Evolutionary conservation across 2,329 filamentous ascomycete genomes (phyloP).

Genomic region (Colletotrichum eleusines): DNA sequence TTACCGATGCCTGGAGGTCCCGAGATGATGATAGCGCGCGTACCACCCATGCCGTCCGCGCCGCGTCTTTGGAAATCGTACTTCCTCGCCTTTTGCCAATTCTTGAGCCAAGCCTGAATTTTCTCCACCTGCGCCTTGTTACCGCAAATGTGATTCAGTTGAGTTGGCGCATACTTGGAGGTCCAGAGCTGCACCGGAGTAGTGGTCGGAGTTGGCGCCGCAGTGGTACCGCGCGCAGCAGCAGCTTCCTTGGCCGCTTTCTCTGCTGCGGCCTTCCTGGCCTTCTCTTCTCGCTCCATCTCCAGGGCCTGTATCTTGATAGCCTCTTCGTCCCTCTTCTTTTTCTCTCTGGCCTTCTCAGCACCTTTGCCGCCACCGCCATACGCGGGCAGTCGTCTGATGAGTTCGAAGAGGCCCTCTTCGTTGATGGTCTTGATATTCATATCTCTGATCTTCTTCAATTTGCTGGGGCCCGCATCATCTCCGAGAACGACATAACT

Average conservation of each 20-base stretch:
- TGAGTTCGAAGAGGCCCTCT: constrained; percentile 88
- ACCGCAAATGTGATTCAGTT: constrained; percentile 89
- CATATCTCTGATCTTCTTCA: constrained; percentile 84
- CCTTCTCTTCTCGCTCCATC: constrained; percentile 85
- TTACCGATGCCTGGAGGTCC: constrained; percentile 97
- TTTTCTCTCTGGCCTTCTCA: constrained; percentile 86
- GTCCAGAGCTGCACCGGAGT: constrained; percentile 80
- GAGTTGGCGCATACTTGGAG: constrained; percentile 91
- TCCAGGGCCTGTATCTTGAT: constrained; percentile 83
- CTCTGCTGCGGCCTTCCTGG: constrained; percentile 63
- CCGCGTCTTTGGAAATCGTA: constrained; percentile 86
- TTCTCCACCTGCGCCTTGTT: constrained; percentile 93
- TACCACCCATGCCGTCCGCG: constrained; percentile 84
- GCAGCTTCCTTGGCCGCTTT: constrained; percentile 66
- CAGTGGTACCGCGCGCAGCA: constrained; percentile 56
- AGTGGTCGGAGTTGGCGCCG: constrained; percentile 55
- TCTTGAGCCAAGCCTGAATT: constrained; percentile 87
- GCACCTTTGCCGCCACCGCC: constrained; percentile 91
- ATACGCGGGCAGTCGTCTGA: constrained; percentile 82
- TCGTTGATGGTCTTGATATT: constrained; percentile 94
- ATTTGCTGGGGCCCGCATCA: constrained; percentile 93
- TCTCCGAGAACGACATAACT: constrained; percentile 91
- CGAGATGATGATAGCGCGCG: constrained; percentile 93
- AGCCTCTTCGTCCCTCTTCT: constrained; percentile 85
- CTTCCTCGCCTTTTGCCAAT: constrained; percentile 83